Evolutionary conservation across 2,329 filamentous ascomycete genomes (phyloP).

Genomic region (Cercospora berteroae): DNA sequence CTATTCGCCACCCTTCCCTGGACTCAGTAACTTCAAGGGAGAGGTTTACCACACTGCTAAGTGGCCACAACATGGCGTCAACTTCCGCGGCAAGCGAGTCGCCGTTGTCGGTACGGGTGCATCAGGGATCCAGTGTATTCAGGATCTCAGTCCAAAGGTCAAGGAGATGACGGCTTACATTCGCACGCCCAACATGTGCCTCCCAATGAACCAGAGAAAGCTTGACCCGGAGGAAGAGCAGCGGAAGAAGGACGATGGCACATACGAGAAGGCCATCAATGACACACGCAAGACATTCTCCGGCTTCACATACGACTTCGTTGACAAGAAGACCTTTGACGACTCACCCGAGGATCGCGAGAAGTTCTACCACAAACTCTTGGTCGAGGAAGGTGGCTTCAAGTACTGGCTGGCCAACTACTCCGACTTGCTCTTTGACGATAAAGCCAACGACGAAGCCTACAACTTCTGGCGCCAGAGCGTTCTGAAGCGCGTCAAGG

Average conservation of each 20-base stretch:
- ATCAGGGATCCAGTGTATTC: slow-evolving; percentile 62
- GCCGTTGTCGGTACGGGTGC: slow-evolving; percentile 65
- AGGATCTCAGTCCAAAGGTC: slow-evolving; percentile 56
- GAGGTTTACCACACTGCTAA: slow-evolving; percentile 52
- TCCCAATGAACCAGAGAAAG: slow-evolving; percentile 57
- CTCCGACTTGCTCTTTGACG: slow-evolving; percentile 39
- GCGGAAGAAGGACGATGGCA: slow-evolving; percentile 46
- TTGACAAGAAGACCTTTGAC: slow-evolving; percentile 48
- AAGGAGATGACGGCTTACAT: slow-evolving; percentile 52
- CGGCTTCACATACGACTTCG: slow-evolving; percentile 59
- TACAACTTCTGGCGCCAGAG: slow-evolving; percentile 41
- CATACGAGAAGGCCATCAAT: slow-evolving; percentile 37
- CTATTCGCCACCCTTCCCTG: slow-evolving; percentile 59
- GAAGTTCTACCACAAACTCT: slow-evolving; percentile 38
- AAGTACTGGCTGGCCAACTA: slow-evolving; percentile 41
- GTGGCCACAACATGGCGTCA: slow-evolving; percentile 55
- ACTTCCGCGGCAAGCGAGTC: slow-evolving; percentile 57
- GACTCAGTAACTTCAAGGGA: slow-evolving; percentile 60
- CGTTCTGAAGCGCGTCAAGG: slow-evolving; percentile 49
- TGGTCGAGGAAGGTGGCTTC: slow-evolving; percentile 43
- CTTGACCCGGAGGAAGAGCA: slow-evolving; percentile 48
- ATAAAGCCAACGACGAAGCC: slow-evolving; percentile 41
- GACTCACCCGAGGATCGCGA: slow-evolving; percentile 52
- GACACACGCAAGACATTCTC: slow-evolving; percentile 44
- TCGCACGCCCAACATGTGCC: slow-evolving; percentile 60